Conservation (phyloP, 2,329 filamentous ascomycete species). For the Penicillium sp. region DNA sequence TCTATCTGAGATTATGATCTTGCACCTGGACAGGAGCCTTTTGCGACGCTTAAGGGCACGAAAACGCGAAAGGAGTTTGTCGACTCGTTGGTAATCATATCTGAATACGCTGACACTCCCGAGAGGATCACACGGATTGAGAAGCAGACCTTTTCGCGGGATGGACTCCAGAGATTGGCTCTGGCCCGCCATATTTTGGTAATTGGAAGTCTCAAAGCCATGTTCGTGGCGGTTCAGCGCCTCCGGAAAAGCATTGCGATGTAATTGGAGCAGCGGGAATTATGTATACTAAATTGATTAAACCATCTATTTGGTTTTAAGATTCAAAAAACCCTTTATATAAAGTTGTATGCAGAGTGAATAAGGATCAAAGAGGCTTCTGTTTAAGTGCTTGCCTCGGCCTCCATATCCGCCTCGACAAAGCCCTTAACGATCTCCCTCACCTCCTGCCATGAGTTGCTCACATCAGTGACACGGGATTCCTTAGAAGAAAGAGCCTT, state of each 20-base stretch:
- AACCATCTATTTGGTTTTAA: background rate
- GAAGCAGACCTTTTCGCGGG: no score
- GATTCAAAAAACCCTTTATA: background rate
- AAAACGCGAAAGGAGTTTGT: no score
- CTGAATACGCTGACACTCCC: no score
- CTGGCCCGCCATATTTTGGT: no score
- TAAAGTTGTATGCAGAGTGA: background rate
- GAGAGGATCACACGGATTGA: no score
- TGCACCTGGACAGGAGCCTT: no score
- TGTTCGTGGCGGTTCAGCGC: no score
- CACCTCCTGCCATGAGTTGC: background rate
- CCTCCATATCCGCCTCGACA: background rate
- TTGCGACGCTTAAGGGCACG: no score
- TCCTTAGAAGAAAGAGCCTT: background rate
- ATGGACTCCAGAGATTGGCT: no score
- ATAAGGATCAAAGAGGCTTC: slow-evolving; percentile 2
- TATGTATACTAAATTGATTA: background rate
- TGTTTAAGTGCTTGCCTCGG: background rate
- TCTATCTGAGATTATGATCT: no score
- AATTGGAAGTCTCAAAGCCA: background rate
- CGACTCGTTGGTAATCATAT: no score
- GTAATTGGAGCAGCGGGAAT: background rate
- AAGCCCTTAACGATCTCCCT: background rate
- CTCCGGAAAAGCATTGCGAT: no score
- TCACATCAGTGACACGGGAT: background rate